Percentiles rank a stretch among this genome's conserved stretches.
Conservation (phyloP, 2,329 filamentous ascomycete genomes). For the Aspergillus sp. region DNA sequence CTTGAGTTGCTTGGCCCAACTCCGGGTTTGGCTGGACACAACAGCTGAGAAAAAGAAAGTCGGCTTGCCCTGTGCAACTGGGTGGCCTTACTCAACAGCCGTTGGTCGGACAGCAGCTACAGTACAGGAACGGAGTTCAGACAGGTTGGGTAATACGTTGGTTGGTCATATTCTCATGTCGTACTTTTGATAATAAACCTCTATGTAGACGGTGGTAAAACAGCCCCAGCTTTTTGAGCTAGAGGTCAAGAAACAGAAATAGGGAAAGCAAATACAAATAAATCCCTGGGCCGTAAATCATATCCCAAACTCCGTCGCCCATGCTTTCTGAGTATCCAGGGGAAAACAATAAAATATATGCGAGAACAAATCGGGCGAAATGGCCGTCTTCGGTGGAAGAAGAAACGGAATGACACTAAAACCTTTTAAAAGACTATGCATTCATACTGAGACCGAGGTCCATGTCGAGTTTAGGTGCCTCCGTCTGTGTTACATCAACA, state of each 20-base stretch:
- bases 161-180: constrained; percentile 14
- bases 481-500: constrained; percentile 12
- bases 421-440: background rate
- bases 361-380: constrained; percentile 4
- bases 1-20: constrained; percentile 8
- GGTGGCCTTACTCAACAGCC: background rate
- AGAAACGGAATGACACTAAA: background rate
- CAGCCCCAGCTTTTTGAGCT: background rate
- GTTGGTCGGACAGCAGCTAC: background rate
- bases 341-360: background rate
- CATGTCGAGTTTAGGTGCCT: constrained; percentile 19
- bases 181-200: constrained; percentile 12
- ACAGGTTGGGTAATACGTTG: background rate
- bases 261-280: background rate
- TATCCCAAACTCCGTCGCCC: constrained; percentile 6
- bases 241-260: background rate
- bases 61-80: background rate
- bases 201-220: constrained; percentile 9
- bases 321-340: constrained; percentile 1
- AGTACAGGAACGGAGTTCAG: background rate
- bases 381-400: background rate
- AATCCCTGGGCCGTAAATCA: background rate
- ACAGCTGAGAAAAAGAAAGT: background rate
- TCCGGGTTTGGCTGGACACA: background rate
- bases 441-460: constrained; percentile 21